phyloP scores from a whole-genome alignment of 331 rosid species.

The Telfairia occidentalis region DNA sequence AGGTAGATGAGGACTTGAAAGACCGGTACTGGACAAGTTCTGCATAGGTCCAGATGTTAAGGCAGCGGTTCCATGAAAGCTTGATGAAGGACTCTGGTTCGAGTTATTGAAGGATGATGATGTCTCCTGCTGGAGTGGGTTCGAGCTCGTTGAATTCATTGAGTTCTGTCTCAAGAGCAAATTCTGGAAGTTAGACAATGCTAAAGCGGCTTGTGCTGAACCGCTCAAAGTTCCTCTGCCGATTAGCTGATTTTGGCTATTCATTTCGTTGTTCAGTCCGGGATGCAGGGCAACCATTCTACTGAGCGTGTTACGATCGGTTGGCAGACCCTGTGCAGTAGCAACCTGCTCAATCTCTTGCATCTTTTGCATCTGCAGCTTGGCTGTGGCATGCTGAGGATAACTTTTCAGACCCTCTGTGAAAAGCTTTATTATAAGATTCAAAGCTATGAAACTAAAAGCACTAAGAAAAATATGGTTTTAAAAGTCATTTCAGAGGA shows the following conservation, averaged over 20 bases:
- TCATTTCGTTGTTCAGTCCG: constrained; percentile 50
- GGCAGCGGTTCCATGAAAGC: constrained; percentile 49
- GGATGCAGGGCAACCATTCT: constrained; percentile 65
- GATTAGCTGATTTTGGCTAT: constrained; percentile 42
- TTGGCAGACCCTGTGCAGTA: constrained; percentile 62
- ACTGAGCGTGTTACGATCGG: constrained; percentile 65
- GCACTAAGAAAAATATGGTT: not conserved
- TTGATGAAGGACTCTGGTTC: constrained; percentile 55
- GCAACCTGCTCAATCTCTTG: constrained; percentile 91
- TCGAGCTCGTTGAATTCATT: constrained; percentile 53
- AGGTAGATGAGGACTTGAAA: constrained; percentile 54
- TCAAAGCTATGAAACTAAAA: constrained; percentile 11
- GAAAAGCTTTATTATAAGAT: not conserved
- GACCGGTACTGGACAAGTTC: constrained; percentile 42
- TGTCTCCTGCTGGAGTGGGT: constrained; percentile 61
- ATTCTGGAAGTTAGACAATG: constrained; percentile 58
- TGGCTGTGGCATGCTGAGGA: constrained; percentile 56
- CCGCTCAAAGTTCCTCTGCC: constrained; percentile 61
- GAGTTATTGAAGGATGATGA: constrained; percentile 53
- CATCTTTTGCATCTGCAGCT: constrained; percentile 82
- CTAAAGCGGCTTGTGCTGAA: constrained; percentile 65
- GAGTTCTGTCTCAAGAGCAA: constrained; percentile 70
- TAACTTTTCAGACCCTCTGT: constrained; percentile 88
- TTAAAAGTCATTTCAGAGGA: not conserved
- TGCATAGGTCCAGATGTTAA: constrained; percentile 57